A percentile compares a stretch with the other conserved stretches of the same genome.
These are phyloP conservation scores for Cadophora malorum DNA, from an alignment of 2,329 filamentous ascomycete species.

Conservation along the genomic window DNA sequence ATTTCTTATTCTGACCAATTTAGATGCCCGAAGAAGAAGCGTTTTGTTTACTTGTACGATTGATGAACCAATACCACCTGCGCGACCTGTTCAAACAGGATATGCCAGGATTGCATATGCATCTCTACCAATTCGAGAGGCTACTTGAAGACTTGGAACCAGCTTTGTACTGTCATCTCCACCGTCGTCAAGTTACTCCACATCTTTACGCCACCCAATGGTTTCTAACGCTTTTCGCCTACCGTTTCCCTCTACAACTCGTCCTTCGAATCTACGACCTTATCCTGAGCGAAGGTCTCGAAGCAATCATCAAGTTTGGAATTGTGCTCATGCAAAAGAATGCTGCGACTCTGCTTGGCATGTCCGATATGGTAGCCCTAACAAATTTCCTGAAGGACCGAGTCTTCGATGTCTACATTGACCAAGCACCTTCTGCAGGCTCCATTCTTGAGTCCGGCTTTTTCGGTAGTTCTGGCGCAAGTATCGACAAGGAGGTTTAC, in stretches of 20 bases:
- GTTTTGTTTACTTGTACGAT: slow-evolving; percentile 86
- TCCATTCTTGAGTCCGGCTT: slow-evolving; percentile 96
- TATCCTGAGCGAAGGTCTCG: slow-evolving; percentile 90
- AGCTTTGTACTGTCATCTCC: slow-evolving; percentile 91
- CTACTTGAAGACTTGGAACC: slow-evolving; percentile 93
- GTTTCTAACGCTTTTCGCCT: slow-evolving; percentile 98
- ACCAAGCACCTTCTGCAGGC: slow-evolving; percentile 88
- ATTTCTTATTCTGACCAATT: slow-evolving; percentile 36
- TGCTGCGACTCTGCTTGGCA: slow-evolving; percentile 73
- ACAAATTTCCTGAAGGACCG: slow-evolving; percentile 93
- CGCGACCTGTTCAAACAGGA: slow-evolving; percentile 93
- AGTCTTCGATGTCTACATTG: slow-evolving; percentile 96
- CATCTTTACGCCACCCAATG: slow-evolving; percentile 98
- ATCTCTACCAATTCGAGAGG: slow-evolving; percentile 93
- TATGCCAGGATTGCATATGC: slow-evolving; percentile 94
- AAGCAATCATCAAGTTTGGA: slow-evolving; percentile 92
- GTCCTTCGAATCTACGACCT: slow-evolving; percentile 97
- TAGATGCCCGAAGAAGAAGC: slow-evolving; percentile 97
- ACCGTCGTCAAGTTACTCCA: slow-evolving; percentile 83
- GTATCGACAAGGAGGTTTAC: slow-evolving; percentile 93
- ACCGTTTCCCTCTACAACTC: slow-evolving; percentile 94
- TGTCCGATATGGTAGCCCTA: slow-evolving; percentile 90
- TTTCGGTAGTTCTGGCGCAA: slow-evolving; percentile 90
- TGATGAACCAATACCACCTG: slow-evolving; percentile 97
- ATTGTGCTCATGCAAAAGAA: slow-evolving; percentile 98